Conservation (phyloP, 352 stramenopile genomes). For the Globisporangium nunn region DNA sequence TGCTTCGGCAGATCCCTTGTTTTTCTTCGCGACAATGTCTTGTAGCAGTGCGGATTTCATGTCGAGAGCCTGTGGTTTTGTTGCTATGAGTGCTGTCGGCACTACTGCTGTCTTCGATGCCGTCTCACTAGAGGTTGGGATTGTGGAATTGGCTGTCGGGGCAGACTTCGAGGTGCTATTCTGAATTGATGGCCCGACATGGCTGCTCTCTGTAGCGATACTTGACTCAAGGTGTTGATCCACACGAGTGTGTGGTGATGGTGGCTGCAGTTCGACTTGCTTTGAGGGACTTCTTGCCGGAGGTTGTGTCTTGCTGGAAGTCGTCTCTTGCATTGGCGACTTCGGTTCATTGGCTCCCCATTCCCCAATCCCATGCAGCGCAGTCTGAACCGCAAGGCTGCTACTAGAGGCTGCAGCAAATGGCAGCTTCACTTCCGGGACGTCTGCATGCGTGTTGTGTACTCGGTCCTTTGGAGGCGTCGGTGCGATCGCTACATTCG, state of each 20-base stretch:
- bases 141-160: neutral
- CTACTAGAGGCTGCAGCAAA: neutral
- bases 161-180: neutral
- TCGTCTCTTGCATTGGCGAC: neutral
- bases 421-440: neutral
- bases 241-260: neutral
- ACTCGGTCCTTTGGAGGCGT: neutral
- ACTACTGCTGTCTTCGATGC: neutral
- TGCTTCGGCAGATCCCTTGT: neutral
- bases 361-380: neutral
- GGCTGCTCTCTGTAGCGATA: neutral
- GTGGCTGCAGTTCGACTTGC: slow-evolving; percentile 4
- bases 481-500: slow-evolving; percentile 27
- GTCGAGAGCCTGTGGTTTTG: slow-evolving; percentile 2
- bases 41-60: slow-evolving; percentile 7
- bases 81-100: too few relatives aligned
- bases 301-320: neutral
- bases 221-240: neutral
- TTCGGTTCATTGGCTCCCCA: neutral
- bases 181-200: neutral
- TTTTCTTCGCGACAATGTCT: slow-evolving; percentile 1
- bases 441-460: neutral
- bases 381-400: neutral
- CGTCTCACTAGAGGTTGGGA: neutral
- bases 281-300: slow-evolving; percentile 2